phyloP scores from a whole-genome alignment of 2,329 filamentous ascomycete species.

The Massarina eburnea region DNA sequence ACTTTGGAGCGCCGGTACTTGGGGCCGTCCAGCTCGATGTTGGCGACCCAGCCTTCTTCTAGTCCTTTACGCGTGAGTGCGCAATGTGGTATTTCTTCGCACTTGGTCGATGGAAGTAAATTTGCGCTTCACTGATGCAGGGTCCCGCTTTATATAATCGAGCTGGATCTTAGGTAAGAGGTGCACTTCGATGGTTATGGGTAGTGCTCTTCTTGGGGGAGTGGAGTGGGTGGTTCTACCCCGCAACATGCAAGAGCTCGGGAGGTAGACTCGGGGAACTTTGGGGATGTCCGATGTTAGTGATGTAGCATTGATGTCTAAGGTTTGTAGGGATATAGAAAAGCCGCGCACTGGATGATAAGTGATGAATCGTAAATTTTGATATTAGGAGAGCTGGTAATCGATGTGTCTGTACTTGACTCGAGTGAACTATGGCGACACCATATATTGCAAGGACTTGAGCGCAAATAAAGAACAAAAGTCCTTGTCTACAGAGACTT shows the following conservation, averaged over 20 bases:
- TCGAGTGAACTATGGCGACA: no score
- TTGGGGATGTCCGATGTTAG: neutral
- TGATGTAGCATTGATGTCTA: no score
- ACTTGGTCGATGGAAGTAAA: no score
- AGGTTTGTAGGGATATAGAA: no score
- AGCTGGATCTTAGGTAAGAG: neutral
- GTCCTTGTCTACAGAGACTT: no score
- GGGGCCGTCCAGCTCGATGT: conserved; percentile 30
- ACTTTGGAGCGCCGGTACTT: conserved; percentile 47
- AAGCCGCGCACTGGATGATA: no score
- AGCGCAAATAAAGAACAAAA: no score
- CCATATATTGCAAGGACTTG: no score
- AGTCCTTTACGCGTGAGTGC: conserved; percentile 35
- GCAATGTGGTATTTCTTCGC: conserved; percentile 12
- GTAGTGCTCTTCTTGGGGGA: no score
- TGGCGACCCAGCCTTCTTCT: conserved; percentile 42
- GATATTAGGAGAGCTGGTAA: no score
- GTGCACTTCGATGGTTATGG: neutral
- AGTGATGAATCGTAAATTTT: no score
- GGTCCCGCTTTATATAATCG: neutral
- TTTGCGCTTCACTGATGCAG: neutral
- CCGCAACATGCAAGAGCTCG: neutral
- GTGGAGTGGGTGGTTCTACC: neutral
- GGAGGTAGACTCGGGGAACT: neutral
- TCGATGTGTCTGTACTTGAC: no score